Evolutionary conservation across 164 flowering plant species (phyloP).

Genomic region (Echeveria elegans): DNA sequence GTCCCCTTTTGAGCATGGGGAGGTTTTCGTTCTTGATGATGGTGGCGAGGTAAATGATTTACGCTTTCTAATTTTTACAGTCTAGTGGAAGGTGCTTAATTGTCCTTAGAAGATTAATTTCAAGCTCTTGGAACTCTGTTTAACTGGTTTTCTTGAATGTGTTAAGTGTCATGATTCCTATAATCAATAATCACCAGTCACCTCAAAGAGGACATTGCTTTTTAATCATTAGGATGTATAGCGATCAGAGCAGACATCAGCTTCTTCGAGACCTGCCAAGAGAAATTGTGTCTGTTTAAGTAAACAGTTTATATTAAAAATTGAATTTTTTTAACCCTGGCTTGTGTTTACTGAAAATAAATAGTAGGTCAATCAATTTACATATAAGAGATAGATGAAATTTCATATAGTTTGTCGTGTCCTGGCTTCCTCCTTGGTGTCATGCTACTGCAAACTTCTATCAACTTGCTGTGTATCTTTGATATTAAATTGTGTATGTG

Average conservation of each 20-base stretch:
- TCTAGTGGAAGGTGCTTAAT: background rate
- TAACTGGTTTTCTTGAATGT: too few species aligned
- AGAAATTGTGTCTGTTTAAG: too few species aligned
- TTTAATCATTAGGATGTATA: too few species aligned
- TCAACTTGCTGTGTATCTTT: background rate
- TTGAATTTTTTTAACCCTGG: too few species aligned
- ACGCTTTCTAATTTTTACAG: background rate
- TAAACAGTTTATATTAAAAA: too few species aligned
- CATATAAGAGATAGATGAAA: background rate
- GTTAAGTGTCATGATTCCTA: too few species aligned
- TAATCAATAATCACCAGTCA: too few species aligned
- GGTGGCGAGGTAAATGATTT: slow-evolving; percentile 75
- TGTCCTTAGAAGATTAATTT: background rate
- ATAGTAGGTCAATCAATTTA: background rate
- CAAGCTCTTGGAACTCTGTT: too few species aligned
- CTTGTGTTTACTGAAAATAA: background rate
- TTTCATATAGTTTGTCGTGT: background rate
- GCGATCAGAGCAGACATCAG: too few species aligned
- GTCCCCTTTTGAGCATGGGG: slow-evolving; percentile 99
- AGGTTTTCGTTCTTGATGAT: slow-evolving; percentile 95
- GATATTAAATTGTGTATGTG: background rate
- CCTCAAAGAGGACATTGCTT: too few species aligned
- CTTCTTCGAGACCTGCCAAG: too few species aligned
- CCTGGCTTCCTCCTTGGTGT: background rate
- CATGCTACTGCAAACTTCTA: background rate